Conservation (phyloP, 331 rosid species). For the Cucumis variabilis region DNA sequence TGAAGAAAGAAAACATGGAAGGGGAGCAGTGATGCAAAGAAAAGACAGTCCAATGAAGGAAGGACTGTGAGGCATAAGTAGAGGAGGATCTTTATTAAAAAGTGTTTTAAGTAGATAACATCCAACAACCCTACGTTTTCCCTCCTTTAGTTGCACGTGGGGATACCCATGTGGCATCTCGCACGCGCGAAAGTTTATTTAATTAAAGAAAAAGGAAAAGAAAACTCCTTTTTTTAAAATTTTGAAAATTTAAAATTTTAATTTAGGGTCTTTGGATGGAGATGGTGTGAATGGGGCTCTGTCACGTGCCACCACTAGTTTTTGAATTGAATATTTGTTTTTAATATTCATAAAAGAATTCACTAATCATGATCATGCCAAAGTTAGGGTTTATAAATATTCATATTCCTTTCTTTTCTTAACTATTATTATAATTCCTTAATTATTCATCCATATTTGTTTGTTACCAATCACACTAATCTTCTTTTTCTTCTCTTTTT, state of each 20-base stretch:
- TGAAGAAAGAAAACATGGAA: neutral
- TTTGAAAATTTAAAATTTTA: neutral
- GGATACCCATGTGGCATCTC: slow-evolving; percentile 7
- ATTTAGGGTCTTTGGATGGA: neutral
- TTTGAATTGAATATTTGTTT: neutral
- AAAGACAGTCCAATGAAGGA: neutral
- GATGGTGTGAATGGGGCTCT: slow-evolving; percentile 39
- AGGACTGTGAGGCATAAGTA: neutral
- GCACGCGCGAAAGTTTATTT: neutral
- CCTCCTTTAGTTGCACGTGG: slow-evolving; percentile 22
- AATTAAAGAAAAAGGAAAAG: neutral
- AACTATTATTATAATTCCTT: neutral
- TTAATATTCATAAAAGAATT: slow-evolving; percentile 21
- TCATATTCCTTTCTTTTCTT: slow-evolving; percentile 37
- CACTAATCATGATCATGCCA: slow-evolving; percentile 35
- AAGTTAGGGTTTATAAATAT: slow-evolving; percentile 51
- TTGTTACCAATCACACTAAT: neutral
- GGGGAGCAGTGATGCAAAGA: neutral
- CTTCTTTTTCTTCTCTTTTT: neutral
- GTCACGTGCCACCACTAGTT: slow-evolving; percentile 39
- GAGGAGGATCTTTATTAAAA: neutral
- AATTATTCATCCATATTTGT: neutral
- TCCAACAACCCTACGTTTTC: slow-evolving; percentile 21
- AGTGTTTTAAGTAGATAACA: neutral
- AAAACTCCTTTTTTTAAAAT: slow-evolving; percentile 36